These are phyloP conservation scores for Suillus fuscotomentosus DNA, from an alignment of 768 basidiomycete species.

Conservation along the genomic window DNA sequence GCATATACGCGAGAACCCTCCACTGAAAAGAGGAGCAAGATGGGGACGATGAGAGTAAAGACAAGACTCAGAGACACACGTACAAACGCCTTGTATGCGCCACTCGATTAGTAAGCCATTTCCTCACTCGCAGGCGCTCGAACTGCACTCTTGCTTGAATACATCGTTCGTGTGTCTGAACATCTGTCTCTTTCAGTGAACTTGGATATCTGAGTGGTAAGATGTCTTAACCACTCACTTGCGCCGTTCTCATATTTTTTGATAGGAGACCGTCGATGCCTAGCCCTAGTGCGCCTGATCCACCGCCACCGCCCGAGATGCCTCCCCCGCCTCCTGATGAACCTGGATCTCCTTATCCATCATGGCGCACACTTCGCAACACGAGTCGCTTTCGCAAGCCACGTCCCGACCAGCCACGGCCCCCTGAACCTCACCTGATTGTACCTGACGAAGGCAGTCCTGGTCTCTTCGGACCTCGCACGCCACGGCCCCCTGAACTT, in stretches of 20 bases:
- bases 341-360: slow-evolving; percentile 47
- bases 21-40: too few relatives aligned
- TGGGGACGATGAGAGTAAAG: too few relatives aligned
- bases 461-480: slow-evolving; percentile 77
- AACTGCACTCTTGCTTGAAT: neutral
- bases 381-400: slow-evolving; percentile 44
- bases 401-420: slow-evolving; percentile 22
- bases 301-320: slow-evolving; percentile 42
- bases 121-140: too few relatives aligned
- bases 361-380: slow-evolving; percentile 54
- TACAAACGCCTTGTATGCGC: too few relatives aligned
- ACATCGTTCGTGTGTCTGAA: neutral
- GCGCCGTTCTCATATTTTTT: slow-evolving; percentile 4
- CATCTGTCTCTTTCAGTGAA: slow-evolving; percentile 46
- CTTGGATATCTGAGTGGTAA: slow-evolving; percentile 75
- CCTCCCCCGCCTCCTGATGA: slow-evolving; percentile 45
- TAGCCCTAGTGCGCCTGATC: slow-evolving; percentile 37
- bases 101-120: too few relatives aligned
- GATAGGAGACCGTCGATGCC: slow-evolving; percentile 44
- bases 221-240: slow-evolving; percentile 9
- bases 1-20: too few relatives aligned
- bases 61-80: too few relatives aligned
- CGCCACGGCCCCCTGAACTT: slow-evolving; percentile 45
- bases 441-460: slow-evolving; percentile 43
- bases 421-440: too few relatives aligned